These are phyloP conservation scores for Linum tenue DNA, from an alignment of 345 rosid genomes.

Conservation along the genomic window DNA sequence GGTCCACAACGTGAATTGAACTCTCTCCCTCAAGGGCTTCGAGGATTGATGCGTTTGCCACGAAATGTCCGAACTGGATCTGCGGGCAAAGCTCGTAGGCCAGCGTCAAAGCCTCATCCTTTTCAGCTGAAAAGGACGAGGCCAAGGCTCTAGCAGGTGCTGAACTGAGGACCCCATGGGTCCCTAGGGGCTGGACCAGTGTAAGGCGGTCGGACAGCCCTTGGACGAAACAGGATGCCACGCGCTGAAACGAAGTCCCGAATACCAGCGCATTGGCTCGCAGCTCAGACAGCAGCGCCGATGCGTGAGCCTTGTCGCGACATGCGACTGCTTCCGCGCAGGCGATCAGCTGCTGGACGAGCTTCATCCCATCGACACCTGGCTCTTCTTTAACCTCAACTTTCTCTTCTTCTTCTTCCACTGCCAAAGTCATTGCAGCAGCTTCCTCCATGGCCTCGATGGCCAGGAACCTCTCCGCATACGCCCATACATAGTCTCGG, in stretches of 20 bases:
- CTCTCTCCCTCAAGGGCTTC: constrained; percentile 62
- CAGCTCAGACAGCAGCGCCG: constrained; percentile 43
- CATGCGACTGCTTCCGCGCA: constrained; percentile 72
- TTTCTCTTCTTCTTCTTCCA: constrained; percentile 5
- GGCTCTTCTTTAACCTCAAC: constrained; percentile 21
- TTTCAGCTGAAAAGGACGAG: constrained; percentile 12
- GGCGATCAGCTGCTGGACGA: constrained; percentile 45
- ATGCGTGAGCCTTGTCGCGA: constrained; percentile 46
- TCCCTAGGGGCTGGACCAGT: constrained; percentile 39
- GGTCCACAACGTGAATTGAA: constrained; percentile 39
- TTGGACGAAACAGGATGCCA: constrained; percentile 62
- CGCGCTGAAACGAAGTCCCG: constrained; percentile 55
- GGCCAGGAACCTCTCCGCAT: constrained; percentile 28
- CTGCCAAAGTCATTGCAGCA: constrained; percentile 25
- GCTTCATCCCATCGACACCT: constrained; percentile 38
- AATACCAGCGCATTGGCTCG: constrained; percentile 39
- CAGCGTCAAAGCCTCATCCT: constrained; percentile 32
- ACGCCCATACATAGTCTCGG: constrained; percentile 41
- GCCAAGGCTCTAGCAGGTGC: too few species aligned
- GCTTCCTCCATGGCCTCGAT: constrained; percentile 41
- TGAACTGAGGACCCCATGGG: constrained; percentile 11
- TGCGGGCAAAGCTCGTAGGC: constrained; percentile 38
- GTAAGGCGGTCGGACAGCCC: constrained; percentile 46
- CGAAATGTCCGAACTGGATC: constrained; percentile 37
- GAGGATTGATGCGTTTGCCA: constrained; percentile 33